Base-by-base conservation (phyloP, 1,139 yeast genomes). In the Spathaspora sp. region DNA sequence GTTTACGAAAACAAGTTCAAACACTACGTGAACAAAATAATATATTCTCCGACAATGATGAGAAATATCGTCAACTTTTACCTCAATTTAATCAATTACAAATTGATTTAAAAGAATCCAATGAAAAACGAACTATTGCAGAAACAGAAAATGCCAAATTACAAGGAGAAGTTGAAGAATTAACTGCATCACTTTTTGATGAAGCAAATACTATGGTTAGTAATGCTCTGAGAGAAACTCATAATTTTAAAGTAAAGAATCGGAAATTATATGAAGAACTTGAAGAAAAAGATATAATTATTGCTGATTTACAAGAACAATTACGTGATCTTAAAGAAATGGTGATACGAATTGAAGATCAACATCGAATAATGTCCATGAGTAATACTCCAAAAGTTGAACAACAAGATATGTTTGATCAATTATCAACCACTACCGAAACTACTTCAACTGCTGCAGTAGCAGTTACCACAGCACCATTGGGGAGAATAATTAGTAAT, bases 131-230 rank as follows among this genome's bases (percentile, higher is more conserved):
- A 23, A 34, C 42, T 25, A 73, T 64, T 3, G 82, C 87, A 0
- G 87, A 84, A 51, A 67, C 70, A 15, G 85, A 85, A 53, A 83
- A 80, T 42, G 70, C 73, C 43, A 76, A 78, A 51, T 64, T 89
- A 41, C 77, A 82, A 48, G 78, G 74, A 16, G 96, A 89, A 60
- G 86, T 88, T 25, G 93, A 86, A 60, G 95, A 88, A 40, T 69
- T 89, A 45, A 80, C 89, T 1, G 89, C 84, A 2, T 81, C 89
- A 1, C 66, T 88, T 39, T 88, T 88, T 61, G 84, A 81, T 56
- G 93, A 87, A 59, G 96, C 96, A 17, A 87, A 87, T 59, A 75
- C 76, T 43, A 86, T 86, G 87, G 96, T 88, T 11, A 80, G 82
- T 49, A 79, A 80, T 53, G 95, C 93, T 1, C 78, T 84, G 48